Evolutionary conservation across 2,329 filamentous ascomycete species (phyloP).

Genomic region (Aureobasidium sp.): DNA sequence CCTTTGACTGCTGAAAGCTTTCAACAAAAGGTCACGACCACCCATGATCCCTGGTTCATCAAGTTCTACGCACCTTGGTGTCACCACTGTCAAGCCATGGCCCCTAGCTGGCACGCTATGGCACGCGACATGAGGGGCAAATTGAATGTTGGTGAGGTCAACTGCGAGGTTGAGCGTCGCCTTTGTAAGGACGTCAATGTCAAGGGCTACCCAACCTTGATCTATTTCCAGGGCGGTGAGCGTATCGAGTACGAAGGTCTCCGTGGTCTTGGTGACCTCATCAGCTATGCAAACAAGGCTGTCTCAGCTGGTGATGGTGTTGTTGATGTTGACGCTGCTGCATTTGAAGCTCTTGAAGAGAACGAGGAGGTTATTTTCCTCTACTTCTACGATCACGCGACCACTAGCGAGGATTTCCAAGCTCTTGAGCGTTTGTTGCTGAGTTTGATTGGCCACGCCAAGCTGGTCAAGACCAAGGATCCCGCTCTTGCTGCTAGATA

Average conservation of each 20-base stretch:
- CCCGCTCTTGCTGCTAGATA: conserved; percentile 67
- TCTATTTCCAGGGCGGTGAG: conserved; percentile 89
- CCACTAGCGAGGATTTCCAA: conserved; percentile 82
- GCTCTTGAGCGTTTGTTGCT: conserved; percentile 81
- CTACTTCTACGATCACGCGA: conserved; percentile 96
- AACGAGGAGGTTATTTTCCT: conserved; percentile 93
- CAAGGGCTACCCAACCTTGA: conserved; percentile 74
- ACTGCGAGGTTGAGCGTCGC: conserved; percentile 76
- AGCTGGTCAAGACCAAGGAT: conserved; percentile 85
- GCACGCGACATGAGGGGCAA: conserved; percentile 83
- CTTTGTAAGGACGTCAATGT: conserved; percentile 90
- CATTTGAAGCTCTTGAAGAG: conserved; percentile 76
- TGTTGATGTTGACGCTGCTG: conserved; percentile 66
- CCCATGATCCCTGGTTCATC: conserved; percentile 91
- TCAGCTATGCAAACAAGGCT: conserved; percentile 79
- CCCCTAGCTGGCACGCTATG: conserved; percentile 81
- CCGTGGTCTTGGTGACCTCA: conserved; percentile 81
- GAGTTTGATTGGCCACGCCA: conserved; percentile 82
- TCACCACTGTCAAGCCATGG: conserved; percentile 87
- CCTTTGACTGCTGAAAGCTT: conserved; percentile 77
- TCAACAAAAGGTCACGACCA: conserved; percentile 74
- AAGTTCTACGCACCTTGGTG: conserved; percentile 99
- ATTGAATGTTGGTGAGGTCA: conserved; percentile 90
- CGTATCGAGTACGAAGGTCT: conserved; percentile 89
- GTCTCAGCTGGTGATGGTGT: conserved; percentile 69